These are phyloP conservation scores for Holtermanniella nyarrowii DNA, from an alignment of 768 basidiomycete species.

Conservation along the genomic window DNA sequence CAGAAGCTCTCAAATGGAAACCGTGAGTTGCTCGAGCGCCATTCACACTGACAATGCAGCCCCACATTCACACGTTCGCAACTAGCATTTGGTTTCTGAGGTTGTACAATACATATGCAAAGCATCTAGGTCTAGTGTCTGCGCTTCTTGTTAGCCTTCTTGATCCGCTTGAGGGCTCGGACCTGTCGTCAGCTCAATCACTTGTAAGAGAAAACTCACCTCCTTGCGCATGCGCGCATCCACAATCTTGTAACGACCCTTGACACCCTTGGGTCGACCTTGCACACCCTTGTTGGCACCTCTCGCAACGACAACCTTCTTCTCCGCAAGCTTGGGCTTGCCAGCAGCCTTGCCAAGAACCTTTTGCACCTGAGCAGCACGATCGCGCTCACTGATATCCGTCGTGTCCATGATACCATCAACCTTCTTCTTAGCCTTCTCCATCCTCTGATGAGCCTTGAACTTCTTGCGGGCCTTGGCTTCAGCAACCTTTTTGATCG, in stretches of 20 bases:
- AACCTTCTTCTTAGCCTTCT: conserved; percentile 91
- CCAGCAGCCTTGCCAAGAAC: conserved; percentile 51
- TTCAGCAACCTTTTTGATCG: conserved; percentile 98
- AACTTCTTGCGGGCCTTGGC: conserved; percentile 96
- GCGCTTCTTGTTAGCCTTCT: conserved; percentile 55
- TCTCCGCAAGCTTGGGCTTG: conserved; percentile 51
- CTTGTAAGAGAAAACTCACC: conserved; percentile 7
- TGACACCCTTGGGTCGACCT: conserved; percentile 89
- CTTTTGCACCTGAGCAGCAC: conserved; percentile 86
- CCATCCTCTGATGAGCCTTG: conserved; percentile 69
- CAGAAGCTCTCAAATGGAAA: conserved; percentile 80
- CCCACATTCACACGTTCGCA: conserved; percentile 26
- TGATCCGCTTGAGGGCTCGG: conserved; percentile 70
- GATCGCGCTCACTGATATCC: conserved; percentile 90
- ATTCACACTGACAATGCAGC: conserved; percentile 8
- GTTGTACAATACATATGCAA: conserved; percentile 12
- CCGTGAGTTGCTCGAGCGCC: conserved; percentile 60
- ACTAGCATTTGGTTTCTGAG: conserved; percentile 26
- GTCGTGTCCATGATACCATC: conserved; percentile 67
- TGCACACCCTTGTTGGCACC: conserved; percentile 80
- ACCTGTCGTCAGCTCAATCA: conserved; percentile 45
- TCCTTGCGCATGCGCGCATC: conserved; percentile 82
- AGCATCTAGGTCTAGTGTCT: conserved; percentile 7
- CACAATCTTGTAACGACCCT: conserved; percentile 90
- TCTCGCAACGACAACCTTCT: conserved; percentile 84